Base-by-base conservation (phyloP, 352 stramenopile species). In the Phytophthora pini region DNA sequence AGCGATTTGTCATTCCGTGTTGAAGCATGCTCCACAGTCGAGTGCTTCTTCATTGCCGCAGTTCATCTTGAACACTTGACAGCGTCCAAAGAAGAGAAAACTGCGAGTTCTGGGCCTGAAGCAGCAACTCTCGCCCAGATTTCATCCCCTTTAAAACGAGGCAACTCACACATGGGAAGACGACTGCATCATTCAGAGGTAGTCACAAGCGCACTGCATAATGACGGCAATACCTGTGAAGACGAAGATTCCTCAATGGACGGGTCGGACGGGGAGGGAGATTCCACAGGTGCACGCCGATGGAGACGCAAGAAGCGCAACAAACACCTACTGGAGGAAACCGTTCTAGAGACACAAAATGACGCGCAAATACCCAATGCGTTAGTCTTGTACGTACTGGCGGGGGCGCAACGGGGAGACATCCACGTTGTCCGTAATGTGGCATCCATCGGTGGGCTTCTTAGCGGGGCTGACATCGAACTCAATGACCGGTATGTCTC, bases 271-370 rank as follows among this genome's bases (percentile, higher is more conserved):
- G 53, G 49, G 0, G 53, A 70, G 10, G 59, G 56, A 4, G 55
- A 74, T 29, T 49, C 45, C 24, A 54, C 52, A 20, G 61, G 70
- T 9, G 68, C 61, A 13, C 70, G 65, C 13, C 88, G 87, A 27
- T 94, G 85, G 85, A 77, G 82, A 2, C 78, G 80, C 5, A 92
- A 92, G 60, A 94, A 94, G 58, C 81, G 83, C 40, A 92, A 94
- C 68, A 86, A 82, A 39, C 69, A 79, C 11, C 41, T 94, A 38
- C 59, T 92, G 4, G 78, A 92, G 27, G 79, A 88, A 29, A 87
- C 72, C 0, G 65, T 92, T 12, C 15, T 82, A 13, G 76, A 86
- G 27, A 84, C 77, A 1, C 70, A 89, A 54, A 74, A 81, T 10
- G 87, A 88, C 36, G 24, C 51, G 1, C 65, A 86, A 8, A 56